Evolutionary conservation across 1,284 basidiomycete species (phyloP), one percentile per base, ranked within the genome.

Genomic region (Sphagnurus paluster): DNA sequence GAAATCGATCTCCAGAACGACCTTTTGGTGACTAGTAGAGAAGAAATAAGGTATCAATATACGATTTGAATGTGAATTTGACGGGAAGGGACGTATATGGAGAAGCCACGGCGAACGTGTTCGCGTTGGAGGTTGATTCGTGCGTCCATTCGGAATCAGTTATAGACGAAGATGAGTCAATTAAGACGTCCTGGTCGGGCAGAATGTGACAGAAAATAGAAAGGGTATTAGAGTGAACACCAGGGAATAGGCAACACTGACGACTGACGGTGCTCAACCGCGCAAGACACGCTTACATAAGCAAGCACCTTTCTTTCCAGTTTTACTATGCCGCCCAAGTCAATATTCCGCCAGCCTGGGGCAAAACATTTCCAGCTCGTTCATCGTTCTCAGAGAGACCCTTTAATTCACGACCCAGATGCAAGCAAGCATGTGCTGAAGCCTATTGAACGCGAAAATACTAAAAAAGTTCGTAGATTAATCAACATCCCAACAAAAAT

Each of bases 281-380:
- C 41, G 36, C 50, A 54, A 56, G 57, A 52, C 56, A 46, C 40
- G 57, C 53, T 70, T 68, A 70, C 59, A 63, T 70, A 69, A 70
- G 47, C 53, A 50, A 39, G 19, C 53, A 51, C 39, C 21, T 49
- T 39, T 53, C 53, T 59, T 55, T 49, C 49, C 55, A 60, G 56
- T 51, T 52, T 54, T 58, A 63, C 53, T 59, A 87, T 87, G 84
- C 72, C 85, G 41, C 70, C 72, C 55, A 90, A 85, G 67, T 96
- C 93, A 21, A 84, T 94, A 59, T 99, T 91, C 73, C 86, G 93
- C 54, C 85, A 86, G 58, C 89, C 93, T 8, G 88, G 90, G 5
- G 84, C 89, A 46, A 84, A 90, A 64, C 93, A 98, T 67, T 98
- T 95, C 60, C 93, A 98, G 74, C 88, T 99, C 39, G 95, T 99